Percentiles rank a stretch among this genome's conserved stretches.
Evolutionary conservation across 2,329 filamentous ascomycete genomes (phyloP).

Genomic region (Pyrenochaeta sp.): DNA sequence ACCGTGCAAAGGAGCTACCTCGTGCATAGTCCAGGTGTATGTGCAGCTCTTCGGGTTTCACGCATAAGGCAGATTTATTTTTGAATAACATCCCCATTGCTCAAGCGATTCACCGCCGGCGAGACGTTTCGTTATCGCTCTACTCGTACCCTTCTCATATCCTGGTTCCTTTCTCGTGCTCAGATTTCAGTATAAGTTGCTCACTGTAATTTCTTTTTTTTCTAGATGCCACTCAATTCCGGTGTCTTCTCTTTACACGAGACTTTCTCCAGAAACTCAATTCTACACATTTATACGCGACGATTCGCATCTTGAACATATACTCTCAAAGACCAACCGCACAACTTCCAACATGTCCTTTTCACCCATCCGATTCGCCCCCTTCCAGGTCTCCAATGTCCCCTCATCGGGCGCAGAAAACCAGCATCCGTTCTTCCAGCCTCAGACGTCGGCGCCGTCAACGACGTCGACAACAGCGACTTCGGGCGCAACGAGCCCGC

Average conservation of each 20-base stretch:
- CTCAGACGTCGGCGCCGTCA: no score
- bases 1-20: slow-evolving; percentile 12
- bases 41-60: slow-evolving; percentile 1
- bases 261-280: no score
- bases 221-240: no score
- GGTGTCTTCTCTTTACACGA: no score
- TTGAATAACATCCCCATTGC: slow-evolving; percentile 2
- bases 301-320: no score
- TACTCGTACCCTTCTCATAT: slow-evolving; percentile 1
- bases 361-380: slow-evolving; percentile 38
- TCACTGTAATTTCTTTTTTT: no score
- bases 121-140: slow-evolving; percentile 4
- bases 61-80: slow-evolving; percentile 26
- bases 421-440: slow-evolving; percentile 28
- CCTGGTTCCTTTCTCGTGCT: not conserved
- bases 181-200: no score
- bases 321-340: not conserved
- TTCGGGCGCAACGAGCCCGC: no score
- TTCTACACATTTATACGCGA: no score
- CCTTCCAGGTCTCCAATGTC: slow-evolving; percentile 35
- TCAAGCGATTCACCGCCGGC: slow-evolving; percentile 3
- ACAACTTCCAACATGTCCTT: slow-evolving; percentile 22
- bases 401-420: slow-evolving; percentile 22
- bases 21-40: slow-evolving; percentile 6
- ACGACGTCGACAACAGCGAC: slow-evolving; percentile 5